Evolutionary conservation across 371 early-diverging fungal genomes (phyloP), one percentile per base, ranked within the genome.

Genomic region (Actinomortierella ambigua): DNA sequence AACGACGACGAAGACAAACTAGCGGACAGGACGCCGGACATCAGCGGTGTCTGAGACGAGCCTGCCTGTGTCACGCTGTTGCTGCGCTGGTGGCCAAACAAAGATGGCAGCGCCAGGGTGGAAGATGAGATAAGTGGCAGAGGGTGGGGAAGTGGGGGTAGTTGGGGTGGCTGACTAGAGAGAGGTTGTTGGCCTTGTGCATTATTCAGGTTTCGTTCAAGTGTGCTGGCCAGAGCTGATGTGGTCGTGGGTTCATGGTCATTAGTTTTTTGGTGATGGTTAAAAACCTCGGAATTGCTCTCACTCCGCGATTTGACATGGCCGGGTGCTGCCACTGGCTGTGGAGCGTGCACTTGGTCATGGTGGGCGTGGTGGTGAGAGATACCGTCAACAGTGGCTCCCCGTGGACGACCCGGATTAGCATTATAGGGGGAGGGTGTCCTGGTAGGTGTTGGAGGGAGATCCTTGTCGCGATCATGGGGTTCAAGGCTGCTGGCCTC

Each of bases 401-500:
- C 34, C 11, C 34, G 34, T 11, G 34, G 34, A 34, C 34, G 34
- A 34, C 34, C 11, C 34, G 34, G 7, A 6, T 4, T 34, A 6
- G 34, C 49, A 24, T 40, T 54, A 22, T 39, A 11, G 6, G 51
- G 26, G 23, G 53, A 57, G 18, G 57, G 24, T 3, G 43, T 50
- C 34, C 54, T 42, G 5, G 9, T 28, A 11, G 73, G 73, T 13
- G 73, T 71, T 4, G 73, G 73, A 0, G 73, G 73, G 3, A 71
- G 48, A 13, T 66, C 66, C 46, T 71, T 71, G 41, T 65, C 55
- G 34, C 58, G 51, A 28, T 63, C 29, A 15, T 1, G 58, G 27
- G 11, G 61, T 3, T 48, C 65, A 28, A 50, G 27, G 13, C 61
- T 58, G 58, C 54, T 55, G 51, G 65, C 51, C 3, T 55, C 61